Conservation (phyloP, 768 basidiomycete species). For the Russula sp. region DNA sequence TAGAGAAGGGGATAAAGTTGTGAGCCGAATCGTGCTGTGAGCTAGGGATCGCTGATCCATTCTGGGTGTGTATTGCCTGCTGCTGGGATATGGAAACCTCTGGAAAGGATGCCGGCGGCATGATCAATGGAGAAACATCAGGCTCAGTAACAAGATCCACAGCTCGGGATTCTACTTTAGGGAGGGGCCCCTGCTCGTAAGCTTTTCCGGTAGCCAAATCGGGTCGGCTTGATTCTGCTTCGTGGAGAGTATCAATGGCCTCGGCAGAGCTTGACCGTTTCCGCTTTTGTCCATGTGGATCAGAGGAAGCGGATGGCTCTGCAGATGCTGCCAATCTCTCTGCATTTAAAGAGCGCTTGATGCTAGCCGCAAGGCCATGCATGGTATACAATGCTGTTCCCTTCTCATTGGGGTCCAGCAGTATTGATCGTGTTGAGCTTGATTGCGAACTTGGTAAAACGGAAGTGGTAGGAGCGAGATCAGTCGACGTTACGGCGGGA, state of each 20-base stretch:
- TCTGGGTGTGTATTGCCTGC: neutral
- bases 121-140: neutral
- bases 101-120: neutral
- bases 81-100: neutral
- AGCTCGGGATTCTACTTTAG: neutral
- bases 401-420: conserved; percentile 8
- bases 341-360: conserved; percentile 15
- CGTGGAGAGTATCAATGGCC: neutral
- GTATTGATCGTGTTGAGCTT: conserved; percentile 1
- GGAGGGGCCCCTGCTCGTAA: neutral
- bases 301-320: neutral
- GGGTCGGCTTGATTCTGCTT: neutral
- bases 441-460: conserved; percentile 4
- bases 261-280: neutral
- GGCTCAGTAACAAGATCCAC: neutral
- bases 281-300: neutral
- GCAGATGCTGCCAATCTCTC: conserved; percentile 7
- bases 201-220: neutral
- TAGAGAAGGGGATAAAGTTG: conserved; percentile 12
- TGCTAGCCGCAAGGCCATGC: conserved; percentile 16
- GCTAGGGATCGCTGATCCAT: neutral
- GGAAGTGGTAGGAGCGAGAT: neutral
- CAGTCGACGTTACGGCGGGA: neutral
- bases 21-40: neutral
- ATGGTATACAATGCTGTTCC: conserved; percentile 5